Evolutionary conservation across 805 yeast species (phyloP).

Genomic region (Cyberlindnera bimundalis): DNA sequence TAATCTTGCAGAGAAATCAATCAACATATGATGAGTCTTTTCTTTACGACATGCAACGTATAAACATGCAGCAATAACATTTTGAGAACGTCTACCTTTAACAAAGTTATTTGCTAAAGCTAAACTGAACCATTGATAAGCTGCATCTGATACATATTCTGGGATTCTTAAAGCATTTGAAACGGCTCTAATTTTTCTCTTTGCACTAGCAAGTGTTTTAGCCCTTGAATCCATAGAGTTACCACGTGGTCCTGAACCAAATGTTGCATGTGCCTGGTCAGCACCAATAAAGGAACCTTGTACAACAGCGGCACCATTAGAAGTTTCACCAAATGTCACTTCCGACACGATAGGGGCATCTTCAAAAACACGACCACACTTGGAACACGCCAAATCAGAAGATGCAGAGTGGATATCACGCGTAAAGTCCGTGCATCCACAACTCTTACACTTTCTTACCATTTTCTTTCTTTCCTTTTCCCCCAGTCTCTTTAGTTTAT

Average conservation of each 20-base stretch:
- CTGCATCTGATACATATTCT: conserved; percentile 81
- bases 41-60: conserved; percentile 93
- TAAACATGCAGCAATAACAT: conserved; percentile 91
- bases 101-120: conserved; percentile 89
- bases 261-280: conserved; percentile 74
- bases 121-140: conserved; percentile 82
- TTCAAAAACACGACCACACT: conserved; percentile 84
- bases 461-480: neutral
- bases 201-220: conserved; percentile 84
- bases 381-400: conserved; percentile 73
- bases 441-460: conserved; percentile 36
- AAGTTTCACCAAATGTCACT: conserved; percentile 88
- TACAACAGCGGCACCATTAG: conserved; percentile 92
- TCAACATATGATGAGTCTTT: conserved; percentile 90
- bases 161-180: conserved; percentile 79
- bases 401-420: conserved; percentile 57
- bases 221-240: conserved; percentile 81
- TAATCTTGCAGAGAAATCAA: conserved; percentile 87
- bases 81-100: conserved; percentile 95
- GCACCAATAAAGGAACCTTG: conserved; percentile 92
- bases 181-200: conserved; percentile 70
- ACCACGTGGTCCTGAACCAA: conserved; percentile 63
- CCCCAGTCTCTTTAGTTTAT: no score
- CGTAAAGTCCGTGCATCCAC: conserved; percentile 52
- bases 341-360: conserved; percentile 95